Conservation (phyloP, 2,329 filamentous ascomycete genomes). For the Colletotrichum tropicicola region DNA sequence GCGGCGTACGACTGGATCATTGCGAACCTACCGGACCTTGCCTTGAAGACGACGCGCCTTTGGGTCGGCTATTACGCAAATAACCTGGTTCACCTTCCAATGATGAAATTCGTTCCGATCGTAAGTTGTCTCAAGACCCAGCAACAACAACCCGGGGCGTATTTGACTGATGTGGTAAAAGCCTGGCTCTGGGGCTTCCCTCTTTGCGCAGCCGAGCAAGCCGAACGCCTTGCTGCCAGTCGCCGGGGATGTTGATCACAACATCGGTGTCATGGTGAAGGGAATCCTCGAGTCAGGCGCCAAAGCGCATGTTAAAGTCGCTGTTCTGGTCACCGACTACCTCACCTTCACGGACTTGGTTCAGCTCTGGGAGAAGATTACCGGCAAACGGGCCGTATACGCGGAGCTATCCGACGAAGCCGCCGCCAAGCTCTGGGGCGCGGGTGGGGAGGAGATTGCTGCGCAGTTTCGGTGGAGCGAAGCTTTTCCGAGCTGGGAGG, state of each 20-base stretch:
- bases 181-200: conserved; percentile 30
- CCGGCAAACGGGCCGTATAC: conserved; percentile 33
- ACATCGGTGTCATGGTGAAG: conserved; percentile 36
- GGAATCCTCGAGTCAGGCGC: conserved; percentile 30
- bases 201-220: conserved; percentile 32
- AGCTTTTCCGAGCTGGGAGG: not conserved
- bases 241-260: conserved; percentile 34
- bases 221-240: conserved; percentile 35
- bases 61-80: conserved; percentile 45
- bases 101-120: not conserved
- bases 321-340: conserved; percentile 36
- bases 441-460: not conserved
- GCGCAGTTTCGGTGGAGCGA: not conserved
- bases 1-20: conserved; percentile 50
- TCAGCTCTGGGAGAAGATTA: conserved; percentile 35
- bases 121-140: not conserved
- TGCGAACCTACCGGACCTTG: conserved; percentile 36
- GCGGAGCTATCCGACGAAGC: not conserved
- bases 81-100: conserved; percentile 37
- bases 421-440: not conserved
- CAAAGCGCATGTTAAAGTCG: conserved; percentile 32
- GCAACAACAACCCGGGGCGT: no score
- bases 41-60: conserved; percentile 50
- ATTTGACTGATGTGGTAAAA: not conserved
- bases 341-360: conserved; percentile 35